phyloP scores from a whole-genome alignment of 208 protist species.

The Acanthamoeba polyphaga region DNA sequence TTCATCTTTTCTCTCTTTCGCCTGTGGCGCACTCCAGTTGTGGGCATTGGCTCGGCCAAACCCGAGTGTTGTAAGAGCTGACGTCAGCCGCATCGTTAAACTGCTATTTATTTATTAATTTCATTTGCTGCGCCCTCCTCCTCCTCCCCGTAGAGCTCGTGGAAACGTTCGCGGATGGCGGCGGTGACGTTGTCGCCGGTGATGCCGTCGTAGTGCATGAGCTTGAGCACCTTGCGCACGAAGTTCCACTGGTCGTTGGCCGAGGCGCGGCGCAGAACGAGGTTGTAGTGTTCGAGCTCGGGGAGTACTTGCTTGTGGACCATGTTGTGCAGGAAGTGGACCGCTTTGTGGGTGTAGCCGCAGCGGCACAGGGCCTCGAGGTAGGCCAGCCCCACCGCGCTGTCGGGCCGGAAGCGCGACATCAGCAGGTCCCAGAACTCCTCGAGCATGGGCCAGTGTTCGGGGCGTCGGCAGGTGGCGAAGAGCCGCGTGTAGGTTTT shows the following conservation, averaged over 20 bases:
- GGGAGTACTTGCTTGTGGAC: neutral
- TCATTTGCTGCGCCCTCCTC: neutral
- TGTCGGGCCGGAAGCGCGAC: neutral
- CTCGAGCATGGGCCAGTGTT: neutral
- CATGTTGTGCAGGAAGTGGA: conserved; percentile 39
- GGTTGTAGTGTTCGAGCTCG: neutral
- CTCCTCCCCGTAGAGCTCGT: no score
- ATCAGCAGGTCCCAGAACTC: neutral
- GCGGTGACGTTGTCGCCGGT: neutral
- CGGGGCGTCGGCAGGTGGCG: neutral
- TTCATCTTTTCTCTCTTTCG: no score
- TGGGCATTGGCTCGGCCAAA: neutral
- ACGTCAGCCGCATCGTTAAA: neutral
- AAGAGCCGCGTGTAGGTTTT: neutral
- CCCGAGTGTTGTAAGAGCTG: no score
- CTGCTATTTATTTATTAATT: neutral
- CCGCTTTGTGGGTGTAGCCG: neutral
- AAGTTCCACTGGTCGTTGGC: neutral
- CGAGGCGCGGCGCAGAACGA: neutral
- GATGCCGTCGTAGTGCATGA: neutral
- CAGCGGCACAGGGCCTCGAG: conserved; percentile 3
- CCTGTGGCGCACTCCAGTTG: no score
- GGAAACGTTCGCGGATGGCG: neutral
- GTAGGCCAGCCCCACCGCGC: neutral
- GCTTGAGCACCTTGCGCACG: neutral